These are phyloP conservation scores for Juncus effusus DNA, from an alignment of 176 grass and related monocot genomes.

Conservation along the genomic window DNA sequence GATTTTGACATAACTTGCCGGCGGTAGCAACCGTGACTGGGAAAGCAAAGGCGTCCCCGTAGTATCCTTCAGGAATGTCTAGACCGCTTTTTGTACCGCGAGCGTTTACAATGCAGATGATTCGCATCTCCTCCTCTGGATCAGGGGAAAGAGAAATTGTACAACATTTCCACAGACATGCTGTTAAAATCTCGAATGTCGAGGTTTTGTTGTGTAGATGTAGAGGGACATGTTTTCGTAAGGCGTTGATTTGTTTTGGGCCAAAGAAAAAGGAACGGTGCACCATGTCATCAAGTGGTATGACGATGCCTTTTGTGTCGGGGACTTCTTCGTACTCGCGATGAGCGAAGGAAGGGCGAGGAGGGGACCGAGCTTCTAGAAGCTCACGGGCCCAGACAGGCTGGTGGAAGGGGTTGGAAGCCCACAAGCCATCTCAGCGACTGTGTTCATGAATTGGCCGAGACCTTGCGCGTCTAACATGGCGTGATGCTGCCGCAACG, in stretches of 20 bases:
- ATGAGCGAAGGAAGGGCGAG: slow-evolving; percentile 40
- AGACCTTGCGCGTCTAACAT: slow-evolving; percentile 56
- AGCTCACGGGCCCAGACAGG: slow-evolving; percentile 57
- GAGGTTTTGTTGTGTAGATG: too few species aligned
- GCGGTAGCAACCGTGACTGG: slow-evolving; percentile 50
- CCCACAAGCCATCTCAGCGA: slow-evolving; percentile 63
- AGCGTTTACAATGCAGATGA: slow-evolving; percentile 63
- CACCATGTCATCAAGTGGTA: slow-evolving; percentile 73
- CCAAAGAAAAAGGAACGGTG: slow-evolving; percentile 85
- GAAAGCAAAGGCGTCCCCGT: slow-evolving; percentile 73
- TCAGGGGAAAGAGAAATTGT: slow-evolving; percentile 50
- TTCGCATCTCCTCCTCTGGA: slow-evolving; percentile 69
- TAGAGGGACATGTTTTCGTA: slow-evolving; percentile 38
- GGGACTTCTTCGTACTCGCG: slow-evolving; percentile 69
- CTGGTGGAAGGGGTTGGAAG: slow-evolving; percentile 10
- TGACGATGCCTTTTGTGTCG: slow-evolving; percentile 65
- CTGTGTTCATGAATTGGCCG: slow-evolving; percentile 46
- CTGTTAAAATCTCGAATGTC: too few species aligned
- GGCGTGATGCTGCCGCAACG: slow-evolving; percentile 43
- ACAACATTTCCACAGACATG: slow-evolving; percentile 67
- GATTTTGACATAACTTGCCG: slow-evolving; percentile 35
- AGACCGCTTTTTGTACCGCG: slow-evolving; percentile 36
- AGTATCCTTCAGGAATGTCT: slow-evolving; percentile 57
- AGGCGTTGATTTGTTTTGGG: slow-evolving; percentile 26
- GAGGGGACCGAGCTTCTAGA: slow-evolving; percentile 47